Percentiles rank a stretch among this genome's conserved stretches.
Conservation (phyloP, 805 yeast genomes). For the Zygosaccharomyces lentus region DNA sequence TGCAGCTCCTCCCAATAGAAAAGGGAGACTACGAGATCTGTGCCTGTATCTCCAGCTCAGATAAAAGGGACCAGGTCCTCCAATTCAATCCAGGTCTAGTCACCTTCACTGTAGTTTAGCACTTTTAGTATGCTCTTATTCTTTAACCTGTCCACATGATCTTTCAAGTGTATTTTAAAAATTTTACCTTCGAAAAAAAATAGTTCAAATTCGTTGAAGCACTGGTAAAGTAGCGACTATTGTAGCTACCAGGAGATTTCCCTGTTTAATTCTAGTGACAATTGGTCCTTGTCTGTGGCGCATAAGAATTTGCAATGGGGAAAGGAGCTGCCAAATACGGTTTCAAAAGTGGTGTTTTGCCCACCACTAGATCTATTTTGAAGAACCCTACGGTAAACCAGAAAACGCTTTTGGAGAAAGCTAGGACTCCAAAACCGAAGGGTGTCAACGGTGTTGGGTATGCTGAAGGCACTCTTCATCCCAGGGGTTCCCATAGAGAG, state of each 20-base stretch:
- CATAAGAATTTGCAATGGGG: constrained; percentile 36
- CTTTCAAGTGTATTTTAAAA: constrained; percentile 6
- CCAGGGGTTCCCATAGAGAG: constrained; percentile 54
- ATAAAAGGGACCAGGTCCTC: constrained; percentile 7
- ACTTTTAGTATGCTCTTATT: neutral
- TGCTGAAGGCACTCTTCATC: constrained; percentile 68
- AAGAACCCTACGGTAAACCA: constrained; percentile 59
- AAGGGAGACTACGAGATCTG: constrained; percentile 85
- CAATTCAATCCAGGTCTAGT: constrained; percentile 17
- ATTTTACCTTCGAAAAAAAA: constrained; percentile 3
- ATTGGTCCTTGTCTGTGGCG: neutral
- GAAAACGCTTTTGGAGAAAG: constrained; percentile 36
- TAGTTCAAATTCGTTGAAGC: too few relatives aligned
- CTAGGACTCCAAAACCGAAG: constrained; percentile 42
- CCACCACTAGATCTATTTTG: constrained; percentile 70
- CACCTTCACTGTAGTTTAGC: constrained; percentile 12
- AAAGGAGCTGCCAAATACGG: constrained; percentile 46
- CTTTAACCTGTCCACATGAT: constrained; percentile 6
- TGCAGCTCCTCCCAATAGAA: constrained; percentile 59
- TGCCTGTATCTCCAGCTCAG: constrained; percentile 16
- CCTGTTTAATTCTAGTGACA: neutral
- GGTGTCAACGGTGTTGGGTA: constrained; percentile 50
- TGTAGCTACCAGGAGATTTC: neutral
- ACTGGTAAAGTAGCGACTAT: neutral
- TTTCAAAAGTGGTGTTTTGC: constrained; percentile 75